phyloP scores from a whole-genome alignment of 2,329 filamentous ascomycete species.

The Dactylonectria macrodidyma region DNA sequence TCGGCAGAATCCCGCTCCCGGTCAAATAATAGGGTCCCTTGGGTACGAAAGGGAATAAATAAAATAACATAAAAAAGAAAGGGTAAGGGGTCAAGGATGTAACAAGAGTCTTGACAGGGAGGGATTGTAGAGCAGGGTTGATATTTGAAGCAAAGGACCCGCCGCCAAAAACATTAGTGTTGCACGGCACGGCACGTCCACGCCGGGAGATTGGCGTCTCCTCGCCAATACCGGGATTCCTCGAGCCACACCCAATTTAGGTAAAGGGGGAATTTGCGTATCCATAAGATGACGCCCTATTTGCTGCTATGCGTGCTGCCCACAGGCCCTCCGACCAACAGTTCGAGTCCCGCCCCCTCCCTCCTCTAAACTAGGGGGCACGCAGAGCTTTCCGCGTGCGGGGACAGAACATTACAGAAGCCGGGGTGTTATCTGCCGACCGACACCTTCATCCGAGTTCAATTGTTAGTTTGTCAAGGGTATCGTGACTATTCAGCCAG shows the following conservation, averaged over 20 bases:
- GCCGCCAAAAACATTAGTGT: not conserved
- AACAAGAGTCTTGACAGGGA: slow-evolving; percentile 3
- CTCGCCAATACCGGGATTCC: not conserved
- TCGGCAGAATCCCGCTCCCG: not conserved
- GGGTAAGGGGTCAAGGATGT: not conserved
- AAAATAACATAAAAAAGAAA: not conserved
- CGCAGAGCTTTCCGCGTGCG: slow-evolving; percentile 1
- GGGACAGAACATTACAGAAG: not conserved
- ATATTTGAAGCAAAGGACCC: not conserved
- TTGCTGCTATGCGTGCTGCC: not conserved
- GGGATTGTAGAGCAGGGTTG: slow-evolving; percentile 2
- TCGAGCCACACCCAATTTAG: not conserved
- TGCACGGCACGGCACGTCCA: not conserved
- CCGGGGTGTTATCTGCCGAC: not conserved
- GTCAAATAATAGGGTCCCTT: not conserved
- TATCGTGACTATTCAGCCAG: not conserved
- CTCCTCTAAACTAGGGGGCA: not conserved
- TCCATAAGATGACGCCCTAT: not conserved
- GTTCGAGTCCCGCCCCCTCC: not conserved
- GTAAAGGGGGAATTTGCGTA: not conserved
- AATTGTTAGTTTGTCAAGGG: not conserved
- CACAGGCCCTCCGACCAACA: no score
- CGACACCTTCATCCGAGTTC: not conserved
- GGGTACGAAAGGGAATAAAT: not conserved
- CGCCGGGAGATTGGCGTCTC: slow-evolving; percentile 1